phyloP scores from a whole-genome alignment of 805 yeast species.

The Cyberlindnera veronae region DNA sequence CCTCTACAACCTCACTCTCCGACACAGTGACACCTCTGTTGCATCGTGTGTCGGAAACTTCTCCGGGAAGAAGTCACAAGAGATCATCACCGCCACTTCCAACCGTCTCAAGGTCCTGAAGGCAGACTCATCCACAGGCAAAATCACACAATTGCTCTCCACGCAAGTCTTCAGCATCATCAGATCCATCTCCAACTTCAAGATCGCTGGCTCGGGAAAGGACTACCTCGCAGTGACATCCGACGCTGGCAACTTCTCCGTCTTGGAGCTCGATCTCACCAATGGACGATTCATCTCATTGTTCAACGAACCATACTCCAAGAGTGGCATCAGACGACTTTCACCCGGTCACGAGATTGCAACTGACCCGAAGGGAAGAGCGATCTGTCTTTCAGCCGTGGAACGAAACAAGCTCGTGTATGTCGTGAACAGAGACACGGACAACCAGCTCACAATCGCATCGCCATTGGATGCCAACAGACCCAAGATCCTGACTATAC shows the following conservation, averaged over 20 bases:
- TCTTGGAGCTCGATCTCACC: slow-evolving; percentile 43
- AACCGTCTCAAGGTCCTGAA: slow-evolving; percentile 51
- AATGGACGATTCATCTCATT: slow-evolving; percentile 41
- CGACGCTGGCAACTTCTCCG: slow-evolving; percentile 71
- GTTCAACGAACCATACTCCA: slow-evolving; percentile 63
- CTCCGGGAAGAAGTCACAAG: slow-evolving; percentile 54
- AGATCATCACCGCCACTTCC: slow-evolving; percentile 55
- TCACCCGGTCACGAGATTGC: slow-evolving; percentile 73
- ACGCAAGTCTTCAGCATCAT: slow-evolving; percentile 58
- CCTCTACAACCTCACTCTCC: slow-evolving; percentile 71
- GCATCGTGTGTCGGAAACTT: slow-evolving; percentile 68
- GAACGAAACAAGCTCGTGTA: slow-evolving; percentile 75
- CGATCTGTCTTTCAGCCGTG: slow-evolving; percentile 64
- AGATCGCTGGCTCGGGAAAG: slow-evolving; percentile 47
- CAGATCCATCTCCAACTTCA: slow-evolving; percentile 48
- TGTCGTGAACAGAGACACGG: slow-evolving; percentile 49
- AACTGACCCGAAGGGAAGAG: slow-evolving; percentile 69
- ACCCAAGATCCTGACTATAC: slow-evolving; percentile 48
- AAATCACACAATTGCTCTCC: slow-evolving; percentile 38
- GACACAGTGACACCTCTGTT: slow-evolving; percentile 50
- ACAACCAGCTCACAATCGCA: slow-evolving; percentile 46
- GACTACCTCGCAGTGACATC: slow-evolving; percentile 68
- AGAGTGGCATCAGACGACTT: slow-evolving; percentile 70
- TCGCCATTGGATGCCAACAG: slow-evolving; percentile 73
- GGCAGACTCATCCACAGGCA: slow-evolving; percentile 54